Evolutionary conservation across 2,329 filamentous ascomycete genomes (phyloP), one percentile per base, ranked within the genome.

Genomic region (Fusarium sacchari): DNA sequence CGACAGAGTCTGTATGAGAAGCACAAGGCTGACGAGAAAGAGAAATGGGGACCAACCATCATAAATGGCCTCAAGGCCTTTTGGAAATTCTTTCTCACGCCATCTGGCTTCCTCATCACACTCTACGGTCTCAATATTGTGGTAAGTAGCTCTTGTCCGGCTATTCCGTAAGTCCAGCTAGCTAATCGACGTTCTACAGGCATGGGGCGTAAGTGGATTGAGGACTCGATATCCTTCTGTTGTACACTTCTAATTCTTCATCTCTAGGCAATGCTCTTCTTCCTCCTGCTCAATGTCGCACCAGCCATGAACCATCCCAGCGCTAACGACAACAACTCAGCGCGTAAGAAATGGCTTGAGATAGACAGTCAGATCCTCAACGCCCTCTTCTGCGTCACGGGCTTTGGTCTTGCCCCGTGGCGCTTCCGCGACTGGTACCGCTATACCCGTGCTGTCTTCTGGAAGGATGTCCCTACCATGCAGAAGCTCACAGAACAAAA

Each of bases 301-400:
- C 60, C 60, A 26, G 55, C 60, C 4, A 63, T 63, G 60, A 43
- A 52, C 11, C 60, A 60, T 37, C 60, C 60, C 7, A 42, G 47
- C 36, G 53, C 47, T 82, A 87, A 93, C 78, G 86, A 93, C 73
- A 91, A 94, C 78, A 85, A 94, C 77, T 94, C 92, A 1, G 90
- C 93, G 7, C 89, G 94, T 11, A 86, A 92, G 26, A 91, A 91
- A 67, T 97, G 94, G 94, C 89, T 97, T 72, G 94, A 97, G 81
- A 91, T 90, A 75, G 93, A 95, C 79, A 93, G 92, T 3, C 94
- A 97, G 79, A 92, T 97, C 66, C 76, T 82, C 24, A 97, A 95
- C 77, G 92, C 88, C 0, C 88, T 97, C 1, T 97, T 97, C 86
- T 96, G 94, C 81, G 90, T 96, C 10, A 95, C 94, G 2, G 94